Evolutionary conservation across 2,329 filamentous ascomycete species (phyloP).

Genomic region (Thielaviopsis musarum): DNA sequence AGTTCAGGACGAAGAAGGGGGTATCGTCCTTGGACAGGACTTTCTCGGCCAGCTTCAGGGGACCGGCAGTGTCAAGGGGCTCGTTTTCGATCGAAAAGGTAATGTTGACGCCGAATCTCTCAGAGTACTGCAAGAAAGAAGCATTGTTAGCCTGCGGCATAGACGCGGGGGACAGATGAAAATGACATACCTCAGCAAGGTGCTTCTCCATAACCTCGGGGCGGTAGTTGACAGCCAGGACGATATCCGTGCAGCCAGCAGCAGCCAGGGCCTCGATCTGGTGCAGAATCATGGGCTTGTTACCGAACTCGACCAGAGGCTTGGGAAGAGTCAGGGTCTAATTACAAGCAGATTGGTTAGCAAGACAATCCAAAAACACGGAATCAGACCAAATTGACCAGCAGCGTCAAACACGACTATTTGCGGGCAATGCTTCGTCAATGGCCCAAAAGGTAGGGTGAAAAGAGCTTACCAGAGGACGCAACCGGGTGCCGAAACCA

Average conservation of each 20-base stretch:
- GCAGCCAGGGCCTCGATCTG: slow-evolving; percentile 90
- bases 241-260: slow-evolving; percentile 91
- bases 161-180: not conserved
- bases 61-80: slow-evolving; percentile 85
- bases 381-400: not conserved
- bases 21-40: slow-evolving; percentile 84
- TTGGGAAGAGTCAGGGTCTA: slow-evolving; percentile 95
- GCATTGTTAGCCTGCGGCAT: not conserved
- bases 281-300: slow-evolving; percentile 98
- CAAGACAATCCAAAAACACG: not conserved
- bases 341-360: slow-evolving; percentile 12
- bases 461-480: slow-evolving; percentile 58
- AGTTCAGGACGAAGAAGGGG: slow-evolving; percentile 97
- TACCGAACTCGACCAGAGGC: slow-evolving; percentile 88
- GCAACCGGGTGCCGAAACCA: slow-evolving; percentile 94
- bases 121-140: slow-evolving; percentile 49
- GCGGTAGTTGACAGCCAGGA: slow-evolving; percentile 95
- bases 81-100: slow-evolving; percentile 95
- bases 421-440: not conserved
- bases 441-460: not conserved
- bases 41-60: slow-evolving; percentile 84
- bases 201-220: slow-evolving; percentile 95
- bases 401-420: not conserved
- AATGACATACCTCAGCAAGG: slow-evolving; percentile 57
- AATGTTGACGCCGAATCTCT: slow-evolving; percentile 85